Percentiles rank a stretch among this genome's conserved stretches.
Conservation (phyloP, 108 stramenopile genomes). For the Skeletonema menzelii region DNA sequence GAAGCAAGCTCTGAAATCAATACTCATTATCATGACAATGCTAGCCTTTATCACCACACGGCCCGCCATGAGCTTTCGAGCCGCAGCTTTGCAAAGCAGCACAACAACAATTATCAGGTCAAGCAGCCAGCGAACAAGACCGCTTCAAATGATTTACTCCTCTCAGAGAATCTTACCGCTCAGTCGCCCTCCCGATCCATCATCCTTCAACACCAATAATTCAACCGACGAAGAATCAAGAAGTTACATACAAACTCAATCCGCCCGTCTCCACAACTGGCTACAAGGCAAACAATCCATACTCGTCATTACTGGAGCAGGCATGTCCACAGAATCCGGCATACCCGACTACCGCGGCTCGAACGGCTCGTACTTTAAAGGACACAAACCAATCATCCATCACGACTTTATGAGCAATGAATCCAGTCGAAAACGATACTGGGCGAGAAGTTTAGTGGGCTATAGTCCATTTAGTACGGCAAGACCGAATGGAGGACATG, state of each 20-base stretch:
- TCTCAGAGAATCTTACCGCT: constrained; percentile 33
- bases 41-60: background rate
- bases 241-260: constrained; percentile 7
- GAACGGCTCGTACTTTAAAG: constrained; percentile 89
- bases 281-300: constrained; percentile 53
- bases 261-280: constrained; percentile 42
- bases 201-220: constrained; percentile 8
- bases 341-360: constrained; percentile 98
- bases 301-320: constrained; percentile 91
- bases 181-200: constrained; percentile 41
- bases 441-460: constrained; percentile 94
- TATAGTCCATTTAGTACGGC: constrained; percentile 77
- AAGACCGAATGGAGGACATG: constrained; percentile 82
- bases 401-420: constrained; percentile 87
- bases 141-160: constrained; percentile 15
- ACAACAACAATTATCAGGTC: too few species aligned
- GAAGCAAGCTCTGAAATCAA: background rate
- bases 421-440: constrained; percentile 84
- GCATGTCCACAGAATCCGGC: constrained; percentile 94
- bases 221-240: background rate
- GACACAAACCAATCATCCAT: constrained; percentile 97
- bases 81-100: background rate
- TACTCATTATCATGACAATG: background rate
- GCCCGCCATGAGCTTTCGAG: background rate
- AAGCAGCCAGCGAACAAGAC: background rate